phyloP scores from a whole-genome alignment of 768 basidiomycete genomes.

The Mycena galopus region DNA sequence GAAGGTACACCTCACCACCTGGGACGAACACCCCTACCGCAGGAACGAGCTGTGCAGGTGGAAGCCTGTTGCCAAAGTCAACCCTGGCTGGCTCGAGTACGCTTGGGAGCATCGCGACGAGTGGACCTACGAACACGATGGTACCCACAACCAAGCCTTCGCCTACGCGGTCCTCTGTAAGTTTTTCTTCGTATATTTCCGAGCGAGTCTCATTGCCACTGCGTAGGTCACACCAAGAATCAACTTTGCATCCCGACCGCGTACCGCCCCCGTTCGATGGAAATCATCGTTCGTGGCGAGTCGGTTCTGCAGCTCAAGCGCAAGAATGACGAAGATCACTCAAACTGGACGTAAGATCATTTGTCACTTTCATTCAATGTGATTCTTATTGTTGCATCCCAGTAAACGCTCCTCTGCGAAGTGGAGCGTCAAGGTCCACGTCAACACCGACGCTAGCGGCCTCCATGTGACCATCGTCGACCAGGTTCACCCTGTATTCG shows the following conservation, averaged over 20 bases:
- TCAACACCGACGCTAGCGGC: conserved; percentile 7
- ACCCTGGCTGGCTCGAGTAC: conserved; percentile 17
- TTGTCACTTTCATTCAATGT: neutral
- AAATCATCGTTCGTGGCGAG: conserved; percentile 28
- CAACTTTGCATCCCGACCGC: conserved; percentile 25
- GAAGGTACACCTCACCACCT: conserved; percentile 24
- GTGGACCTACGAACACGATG: conserved; percentile 25
- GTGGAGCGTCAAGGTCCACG: conserved; percentile 18
- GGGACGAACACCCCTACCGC: conserved; percentile 9
- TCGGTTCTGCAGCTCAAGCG: conserved; percentile 16
- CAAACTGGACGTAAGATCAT: conserved; percentile 14
- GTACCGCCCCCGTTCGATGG: conserved; percentile 15
- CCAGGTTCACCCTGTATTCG: conserved; percentile 19
- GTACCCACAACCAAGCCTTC: conserved; percentile 7
- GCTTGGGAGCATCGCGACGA: conserved; percentile 29
- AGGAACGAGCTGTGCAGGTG: conserved; percentile 19
- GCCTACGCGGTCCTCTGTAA: conserved; percentile 13
- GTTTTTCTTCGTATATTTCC: neutral
- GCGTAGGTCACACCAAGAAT: conserved; percentile 29
- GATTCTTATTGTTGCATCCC: neutral
- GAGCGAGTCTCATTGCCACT: neutral
- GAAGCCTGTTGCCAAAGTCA: neutral
- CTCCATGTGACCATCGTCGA: conserved; percentile 21
- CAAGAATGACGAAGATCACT: neutral
- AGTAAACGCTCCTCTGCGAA: conserved; percentile 27